These are phyloP conservation scores for Eucalyptus erythrocorys DNA, from an alignment of 345 rosid genomes.

Conservation along the genomic window DNA sequence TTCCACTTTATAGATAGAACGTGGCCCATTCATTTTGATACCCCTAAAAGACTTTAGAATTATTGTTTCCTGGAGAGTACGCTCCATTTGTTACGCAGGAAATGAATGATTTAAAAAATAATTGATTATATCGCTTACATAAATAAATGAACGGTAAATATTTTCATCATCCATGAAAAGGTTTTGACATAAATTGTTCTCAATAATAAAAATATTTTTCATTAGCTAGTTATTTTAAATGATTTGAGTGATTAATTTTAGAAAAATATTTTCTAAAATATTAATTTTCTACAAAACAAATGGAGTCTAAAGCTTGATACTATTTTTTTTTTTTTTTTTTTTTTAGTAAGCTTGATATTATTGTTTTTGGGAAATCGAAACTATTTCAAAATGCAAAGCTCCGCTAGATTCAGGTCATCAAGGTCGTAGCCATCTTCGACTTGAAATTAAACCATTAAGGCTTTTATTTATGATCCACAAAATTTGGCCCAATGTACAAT, in stretches of 20 bases:
- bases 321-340: not conserved
- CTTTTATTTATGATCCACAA: not conserved
- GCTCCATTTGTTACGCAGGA: fast-evolving
- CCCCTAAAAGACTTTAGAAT: not conserved
- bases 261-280: not conserved
- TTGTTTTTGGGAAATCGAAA: not conserved
- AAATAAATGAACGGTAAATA: not conserved
- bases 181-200: not conserved
- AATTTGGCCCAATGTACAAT: not conserved
- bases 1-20: not conserved
- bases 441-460: not conserved
- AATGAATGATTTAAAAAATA: not conserved
- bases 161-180: too few relatives aligned
- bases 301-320: not conserved
- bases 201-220: not conserved
- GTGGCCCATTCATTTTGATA: not conserved
- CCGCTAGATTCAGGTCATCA: not conserved
- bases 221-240: too few relatives aligned
- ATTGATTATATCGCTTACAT: not conserved
- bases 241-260: not conserved
- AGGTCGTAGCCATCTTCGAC: not conserved
- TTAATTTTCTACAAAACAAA: not conserved
- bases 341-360: not conserved
- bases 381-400: not conserved
- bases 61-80: not conserved